Evolutionary conservation across 2,329 filamentous ascomycete species (phyloP).

Genomic region (Xylariaceae sp.): DNA sequence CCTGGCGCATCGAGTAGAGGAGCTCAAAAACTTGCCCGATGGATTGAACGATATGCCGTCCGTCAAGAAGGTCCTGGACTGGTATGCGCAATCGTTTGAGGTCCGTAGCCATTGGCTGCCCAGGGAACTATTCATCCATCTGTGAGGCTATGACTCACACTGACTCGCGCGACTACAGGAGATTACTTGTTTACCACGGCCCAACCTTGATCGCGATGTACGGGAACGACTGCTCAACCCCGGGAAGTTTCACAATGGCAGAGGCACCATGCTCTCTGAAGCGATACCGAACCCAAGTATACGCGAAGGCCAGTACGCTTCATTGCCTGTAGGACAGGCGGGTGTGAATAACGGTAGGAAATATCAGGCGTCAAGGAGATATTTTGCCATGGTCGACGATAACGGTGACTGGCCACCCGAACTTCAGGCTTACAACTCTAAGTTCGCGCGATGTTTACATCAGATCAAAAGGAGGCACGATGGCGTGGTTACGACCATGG

Average conservation of each 20-base stretch:
- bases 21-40: slow-evolving; percentile 87
- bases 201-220: slow-evolving; percentile 69
- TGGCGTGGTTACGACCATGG: slow-evolving; percentile 95
- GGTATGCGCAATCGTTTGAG: slow-evolving; percentile 99
- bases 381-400: slow-evolving; percentile 91
- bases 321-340: slow-evolving; percentile 47
- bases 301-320: slow-evolving; percentile 73
- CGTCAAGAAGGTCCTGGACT: slow-evolving; percentile 89
- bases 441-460: slow-evolving; percentile 83
- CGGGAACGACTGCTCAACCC: slow-evolving; percentile 74
- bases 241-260: slow-evolving; percentile 47
- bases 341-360: slow-evolving; percentile 44
- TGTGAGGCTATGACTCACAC: slow-evolving; percentile 30
- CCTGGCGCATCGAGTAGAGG: slow-evolving; percentile 91
- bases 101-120: slow-evolving; percentile 42
- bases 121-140: slow-evolving; percentile 7
- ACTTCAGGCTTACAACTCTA: slow-evolving; percentile 87
- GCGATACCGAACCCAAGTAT: slow-evolving; percentile 89
- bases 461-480: slow-evolving; percentile 95
- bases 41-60: slow-evolving; percentile 97
- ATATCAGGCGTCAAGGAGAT: slow-evolving; percentile 60
- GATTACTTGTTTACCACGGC: slow-evolving; percentile 81
- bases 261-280: slow-evolving; percentile 67
- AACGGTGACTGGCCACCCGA: slow-evolving; percentile 87
- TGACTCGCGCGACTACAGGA: slow-evolving; percentile 55